Evolutionary conservation across 768 basidiomycete species (phyloP).

Genomic region (Amanita muscaria): DNA sequence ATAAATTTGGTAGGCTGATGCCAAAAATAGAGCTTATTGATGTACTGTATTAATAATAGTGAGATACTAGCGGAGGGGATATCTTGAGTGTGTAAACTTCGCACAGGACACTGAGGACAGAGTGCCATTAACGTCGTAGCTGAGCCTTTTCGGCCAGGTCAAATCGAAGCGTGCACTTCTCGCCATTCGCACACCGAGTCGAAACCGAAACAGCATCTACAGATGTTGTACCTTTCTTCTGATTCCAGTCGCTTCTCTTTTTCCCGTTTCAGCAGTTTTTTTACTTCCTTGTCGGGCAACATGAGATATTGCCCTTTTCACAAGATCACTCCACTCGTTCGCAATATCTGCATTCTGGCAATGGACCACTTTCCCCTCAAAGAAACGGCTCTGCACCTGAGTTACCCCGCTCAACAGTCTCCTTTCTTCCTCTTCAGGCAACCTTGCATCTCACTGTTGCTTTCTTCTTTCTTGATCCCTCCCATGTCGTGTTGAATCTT

Average conservation of each 20-base stretch:
- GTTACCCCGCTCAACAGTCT: constrained; percentile 45
- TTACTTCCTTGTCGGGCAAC: constrained; percentile 5
- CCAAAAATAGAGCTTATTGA: too few species aligned
- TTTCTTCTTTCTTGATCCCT: constrained; percentile 9
- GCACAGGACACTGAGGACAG: too few species aligned
- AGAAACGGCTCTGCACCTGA: constrained; percentile 47
- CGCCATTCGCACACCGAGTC: too few species aligned
- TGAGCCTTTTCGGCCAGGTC: too few species aligned
- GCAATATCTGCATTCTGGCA: constrained; percentile 32
- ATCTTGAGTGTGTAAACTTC: too few species aligned
- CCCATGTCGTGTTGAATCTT: constrained; percentile 35
- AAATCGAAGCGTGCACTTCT: too few species aligned
- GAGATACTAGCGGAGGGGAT: too few species aligned
- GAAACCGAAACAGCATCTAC: too few species aligned
- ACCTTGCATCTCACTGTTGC: constrained; percentile 14
- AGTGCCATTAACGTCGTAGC: too few species aligned
- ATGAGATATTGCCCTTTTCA: constrained; percentile 33
- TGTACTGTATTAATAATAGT: too few species aligned
- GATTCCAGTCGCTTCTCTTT: constrained; percentile 34
- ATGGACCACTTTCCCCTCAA: constrained; percentile 41
- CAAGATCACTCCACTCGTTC: constrained; percentile 35
- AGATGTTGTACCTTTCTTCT: constrained; percentile 53
- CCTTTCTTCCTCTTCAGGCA: constrained; percentile 45
- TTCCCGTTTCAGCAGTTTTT: constrained; percentile 19
- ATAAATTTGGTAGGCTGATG: too few species aligned